A percentile compares a stretch with the other conserved stretches of the same genome.
Conservation (phyloP, 768 basidiomycete species). For the Lentinus brumalis region DNA sequence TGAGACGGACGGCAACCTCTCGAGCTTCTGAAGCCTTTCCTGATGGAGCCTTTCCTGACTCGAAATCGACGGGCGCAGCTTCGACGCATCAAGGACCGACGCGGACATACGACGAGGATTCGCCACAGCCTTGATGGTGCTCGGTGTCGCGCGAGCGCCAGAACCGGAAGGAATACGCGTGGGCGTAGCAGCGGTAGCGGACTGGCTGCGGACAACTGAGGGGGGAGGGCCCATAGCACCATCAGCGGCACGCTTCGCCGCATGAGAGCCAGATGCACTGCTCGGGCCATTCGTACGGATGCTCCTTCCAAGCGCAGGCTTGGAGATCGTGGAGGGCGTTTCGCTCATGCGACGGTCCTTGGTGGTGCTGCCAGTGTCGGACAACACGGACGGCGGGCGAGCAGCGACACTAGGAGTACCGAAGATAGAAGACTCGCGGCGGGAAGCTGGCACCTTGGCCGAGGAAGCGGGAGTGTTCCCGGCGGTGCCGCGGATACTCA, state of each 20-base stretch:
- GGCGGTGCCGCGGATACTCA: conserved; percentile 56
- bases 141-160: conserved; percentile 18
- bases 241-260: conserved; percentile 21
- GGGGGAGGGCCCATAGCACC: conserved; percentile 59
- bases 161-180: conserved; percentile 25
- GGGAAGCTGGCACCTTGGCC: conserved; percentile 33
- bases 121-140: conserved; percentile 19
- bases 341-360: conserved; percentile 41
- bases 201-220: conserved; percentile 10
- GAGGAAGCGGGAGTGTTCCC: conserved; percentile 56
- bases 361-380: conserved; percentile 46
- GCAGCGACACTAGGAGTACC: conserved; percentile 48
- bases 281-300: conserved; percentile 43
- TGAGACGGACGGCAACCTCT: conserved; percentile 34
- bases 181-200: conserved; percentile 20
- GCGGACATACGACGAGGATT: conserved; percentile 22
- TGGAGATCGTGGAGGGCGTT: conserved; percentile 34
- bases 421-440: conserved; percentile 61
- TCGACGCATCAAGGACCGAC: conserved; percentile 35
- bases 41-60: conserved; percentile 31
- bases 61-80: conserved; percentile 34
- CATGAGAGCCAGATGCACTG: conserved; percentile 16
- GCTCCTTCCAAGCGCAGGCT: conserved; percentile 51
- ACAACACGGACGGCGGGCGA: conserved; percentile 59
- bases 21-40: conserved; percentile 21